These are phyloP conservation scores for Quillaja saponaria DNA, from an alignment of 306 rosid species.

Conservation along the genomic window DNA sequence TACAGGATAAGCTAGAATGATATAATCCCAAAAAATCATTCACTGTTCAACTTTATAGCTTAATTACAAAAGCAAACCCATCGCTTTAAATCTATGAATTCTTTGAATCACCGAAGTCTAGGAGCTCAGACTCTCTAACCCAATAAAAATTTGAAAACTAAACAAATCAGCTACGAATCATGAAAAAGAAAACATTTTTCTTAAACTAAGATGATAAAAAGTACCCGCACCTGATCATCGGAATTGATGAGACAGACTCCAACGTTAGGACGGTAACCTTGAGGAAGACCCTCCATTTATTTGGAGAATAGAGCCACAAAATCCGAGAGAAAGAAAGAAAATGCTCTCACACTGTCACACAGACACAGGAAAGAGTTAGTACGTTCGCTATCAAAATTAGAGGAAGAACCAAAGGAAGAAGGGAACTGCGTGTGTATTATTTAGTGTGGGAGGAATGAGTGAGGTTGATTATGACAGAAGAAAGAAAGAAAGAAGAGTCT, in stretches of 20 bases:
- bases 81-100: too few relatives aligned
- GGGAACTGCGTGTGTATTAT: neutral
- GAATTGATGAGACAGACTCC: constrained; percentile 94
- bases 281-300: constrained; percentile 83
- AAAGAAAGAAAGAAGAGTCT: too few relatives aligned
- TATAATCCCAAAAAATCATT: neutral
- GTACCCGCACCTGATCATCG: constrained; percentile 57
- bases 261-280: constrained; percentile 97
- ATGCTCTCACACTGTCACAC: constrained; percentile 1
- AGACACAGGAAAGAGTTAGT: neutral
- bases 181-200: neutral
- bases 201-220: neutral
- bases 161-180: neutral
- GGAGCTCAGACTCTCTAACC: neutral
- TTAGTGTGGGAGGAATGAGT: too few relatives aligned
- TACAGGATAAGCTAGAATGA: constrained; percentile 9
- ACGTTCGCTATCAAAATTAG: constrained; percentile 21
- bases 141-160: neutral
- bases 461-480: too few relatives aligned
- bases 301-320: neutral
- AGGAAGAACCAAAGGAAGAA: neutral
- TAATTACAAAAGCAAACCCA: neutral
- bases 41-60: neutral
- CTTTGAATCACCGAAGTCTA: neutral
- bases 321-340: neutral